phyloP scores from a whole-genome alignment of 345 rosid species.

The Barbarea vulgaris region DNA sequence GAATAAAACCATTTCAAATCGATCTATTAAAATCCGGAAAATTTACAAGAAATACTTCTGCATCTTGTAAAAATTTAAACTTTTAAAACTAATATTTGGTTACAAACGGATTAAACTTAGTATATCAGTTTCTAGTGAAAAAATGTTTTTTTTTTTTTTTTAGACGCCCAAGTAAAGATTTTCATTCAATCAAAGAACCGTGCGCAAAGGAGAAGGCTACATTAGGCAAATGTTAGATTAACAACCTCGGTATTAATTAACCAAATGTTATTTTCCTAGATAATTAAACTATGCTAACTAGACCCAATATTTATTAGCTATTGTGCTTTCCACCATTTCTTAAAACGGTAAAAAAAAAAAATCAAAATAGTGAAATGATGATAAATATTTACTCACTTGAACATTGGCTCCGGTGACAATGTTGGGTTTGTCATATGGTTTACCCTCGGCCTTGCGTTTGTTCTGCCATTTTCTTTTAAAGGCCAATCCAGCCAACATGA shows the following conservation, averaged over 20 bases:
- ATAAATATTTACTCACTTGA: conserved; percentile 48
- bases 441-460: conserved; percentile 80
- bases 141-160: too few species aligned
- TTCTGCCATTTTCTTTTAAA: conserved; percentile 97
- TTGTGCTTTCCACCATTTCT: background rate
- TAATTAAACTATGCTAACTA: background rate
- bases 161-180: too few species aligned
- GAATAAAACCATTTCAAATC: background rate
- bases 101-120: too few species aligned
- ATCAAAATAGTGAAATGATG: background rate
- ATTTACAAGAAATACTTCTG: too few species aligned
- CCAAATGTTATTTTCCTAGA: background rate
- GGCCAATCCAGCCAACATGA: conserved; percentile 93
- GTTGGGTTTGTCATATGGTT: conserved; percentile 82
- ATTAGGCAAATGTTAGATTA: background rate
- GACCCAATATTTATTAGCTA: background rate
- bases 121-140: too few species aligned
- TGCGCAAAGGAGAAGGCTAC: too few species aligned
- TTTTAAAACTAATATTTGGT: too few species aligned
- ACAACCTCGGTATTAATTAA: background rate
- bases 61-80: too few species aligned
- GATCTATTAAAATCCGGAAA: too few species aligned
- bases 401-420: conserved; percentile 98
- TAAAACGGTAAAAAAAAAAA: too few species aligned
- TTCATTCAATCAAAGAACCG: too few species aligned